These are phyloP conservation scores for Suillus sp. DNA, from an alignment of 768 basidiomycete genomes.

Conservation along the genomic window DNA sequence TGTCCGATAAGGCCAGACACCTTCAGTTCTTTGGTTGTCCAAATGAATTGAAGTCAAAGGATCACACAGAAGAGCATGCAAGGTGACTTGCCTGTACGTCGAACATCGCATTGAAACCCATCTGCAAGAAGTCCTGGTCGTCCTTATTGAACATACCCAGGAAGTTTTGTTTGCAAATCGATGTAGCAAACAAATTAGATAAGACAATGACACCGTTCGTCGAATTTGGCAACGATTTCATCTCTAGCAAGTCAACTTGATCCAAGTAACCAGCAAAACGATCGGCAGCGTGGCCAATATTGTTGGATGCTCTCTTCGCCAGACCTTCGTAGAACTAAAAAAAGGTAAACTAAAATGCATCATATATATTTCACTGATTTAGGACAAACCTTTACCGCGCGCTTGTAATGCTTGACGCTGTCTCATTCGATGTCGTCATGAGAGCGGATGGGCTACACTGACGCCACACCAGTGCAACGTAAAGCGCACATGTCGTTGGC, in stretches of 20 bases:
- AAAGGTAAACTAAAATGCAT: slow-evolving; percentile 7
- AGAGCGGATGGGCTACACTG: slow-evolving; percentile 91
- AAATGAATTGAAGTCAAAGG: slow-evolving; percentile 13
- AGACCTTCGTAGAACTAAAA: slow-evolving; percentile 93
- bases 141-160: slow-evolving; percentile 91
- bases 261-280: slow-evolving; percentile 97
- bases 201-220: slow-evolving; percentile 97
- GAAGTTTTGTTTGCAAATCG: slow-evolving; percentile 99
- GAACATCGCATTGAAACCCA: slow-evolving; percentile 99
- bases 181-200: slow-evolving; percentile 95
- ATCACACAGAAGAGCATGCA: not conserved
- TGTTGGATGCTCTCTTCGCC: slow-evolving; percentile 89
- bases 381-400: slow-evolving; percentile 81
- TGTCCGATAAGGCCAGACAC: slow-evolving; percentile 98
- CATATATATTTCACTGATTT: not conserved
- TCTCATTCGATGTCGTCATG: slow-evolving; percentile 99
- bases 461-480: slow-evolving; percentile 92
- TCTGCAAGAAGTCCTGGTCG: slow-evolving; percentile 86
- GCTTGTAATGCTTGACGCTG: slow-evolving; percentile 95
- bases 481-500: slow-evolving; percentile 91
- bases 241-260: slow-evolving; percentile 96
- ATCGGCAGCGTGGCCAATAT: slow-evolving; percentile 90
- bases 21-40: slow-evolving; percentile 99
- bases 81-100: slow-evolving; percentile 78
- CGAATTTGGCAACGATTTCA: slow-evolving; percentile 93